Base-by-base conservation (phyloP, 2,329 filamentous ascomycete species). In the Colletotrichum tanaceti region DNA sequence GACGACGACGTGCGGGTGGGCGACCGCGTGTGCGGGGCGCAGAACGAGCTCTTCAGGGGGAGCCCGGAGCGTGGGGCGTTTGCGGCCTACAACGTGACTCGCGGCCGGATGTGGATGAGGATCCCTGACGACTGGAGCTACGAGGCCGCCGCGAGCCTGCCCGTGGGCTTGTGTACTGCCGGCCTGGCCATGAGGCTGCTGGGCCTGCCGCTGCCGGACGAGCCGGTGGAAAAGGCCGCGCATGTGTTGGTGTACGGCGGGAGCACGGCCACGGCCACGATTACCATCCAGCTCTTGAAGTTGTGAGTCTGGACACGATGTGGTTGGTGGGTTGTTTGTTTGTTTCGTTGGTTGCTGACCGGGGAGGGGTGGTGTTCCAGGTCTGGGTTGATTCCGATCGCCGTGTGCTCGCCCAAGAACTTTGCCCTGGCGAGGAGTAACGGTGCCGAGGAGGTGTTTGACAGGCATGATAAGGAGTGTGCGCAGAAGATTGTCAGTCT, bases 141-240 rank as follows among this genome's bases (percentile, higher is more conserved):
- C 64, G 82, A 83, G 65, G 79, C 86, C 63, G 85, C 83, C 0
- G 79, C 84, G 0, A 81, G 79, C 1, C 69, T 84, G 0, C 81
- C 80, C 11, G 76, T 84, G 2, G 80, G 78, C 3, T 69, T 83
- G 11, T 75, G 74, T 16, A 85, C 83, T 0, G 80, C 83, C n/a
- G 74, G 77, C 58, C 82, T 85, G 75, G 80, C 78, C 3, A 77
- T 86, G 14, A 80, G 84, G 71, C 72, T 74, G 20, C 79, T 86
- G 2, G 65, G 76, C 47, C 77, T 86, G 3, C 81, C 81, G 0
- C 75, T 87, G 10, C 87, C 88, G 2, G 71, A 72, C 16, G 68
- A 70, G 49, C 62, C 65, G 9, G 62, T 73, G 18, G 38, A 63
- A 35, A 61, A 22, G 14, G 22, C 55, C 10, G 72, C 73, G 1